Evolutionary conservation across 2,329 filamentous ascomycete species (phyloP), one percentile per base, ranked within the genome.

Genomic region (Neurospora sp.): DNA sequence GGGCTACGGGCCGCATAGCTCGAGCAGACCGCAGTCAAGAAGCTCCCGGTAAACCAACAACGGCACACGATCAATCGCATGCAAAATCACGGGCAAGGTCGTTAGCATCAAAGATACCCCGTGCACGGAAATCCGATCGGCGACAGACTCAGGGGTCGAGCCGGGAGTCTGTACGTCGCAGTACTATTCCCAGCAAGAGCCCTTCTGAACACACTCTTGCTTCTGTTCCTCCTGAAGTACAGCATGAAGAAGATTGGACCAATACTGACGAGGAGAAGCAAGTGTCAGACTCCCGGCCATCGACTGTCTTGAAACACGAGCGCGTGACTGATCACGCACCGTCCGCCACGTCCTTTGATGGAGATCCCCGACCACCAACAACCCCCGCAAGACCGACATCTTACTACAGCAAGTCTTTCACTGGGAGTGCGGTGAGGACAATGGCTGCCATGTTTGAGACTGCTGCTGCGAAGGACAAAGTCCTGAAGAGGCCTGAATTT

Each of bases 391-490:
- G 52, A 28, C 52, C 52, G 7, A 33, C 15, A 36, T 28, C 52
- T 33, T 62, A 62, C 52, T 62, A 33, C 15, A 36, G 28, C 28
- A 62, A 62, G 28, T 62, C 52, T 8, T 62, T n/a, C 13, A 69
- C 73, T 3, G 75, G 73, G 28, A 82, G 76, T 28, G 76, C 76
- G 3, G 84, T 86, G 13, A 84, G 78, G 73, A 84, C 83, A 2
- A 85, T 87, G 79, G 82, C 85, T 4, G 85, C 85, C 42, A 80
- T 82, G 75, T 86, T 86, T 75, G 84, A 87, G 72, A 80, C 74
- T 52, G 78, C 76, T 6, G 74, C 74, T 13, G 77, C 74, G 67
- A 72, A 76, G 38, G 52, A 62, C 19, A 43, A 36, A 15, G n/a
- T 11, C 36, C 43, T 67, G 33, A 66, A 70, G 8, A 43, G 52